Evolutionary conservation across 345 rosid genomes (phyloP), one percentile per base, ranked within the genome.

Genomic region (Balakata baccata): DNA sequence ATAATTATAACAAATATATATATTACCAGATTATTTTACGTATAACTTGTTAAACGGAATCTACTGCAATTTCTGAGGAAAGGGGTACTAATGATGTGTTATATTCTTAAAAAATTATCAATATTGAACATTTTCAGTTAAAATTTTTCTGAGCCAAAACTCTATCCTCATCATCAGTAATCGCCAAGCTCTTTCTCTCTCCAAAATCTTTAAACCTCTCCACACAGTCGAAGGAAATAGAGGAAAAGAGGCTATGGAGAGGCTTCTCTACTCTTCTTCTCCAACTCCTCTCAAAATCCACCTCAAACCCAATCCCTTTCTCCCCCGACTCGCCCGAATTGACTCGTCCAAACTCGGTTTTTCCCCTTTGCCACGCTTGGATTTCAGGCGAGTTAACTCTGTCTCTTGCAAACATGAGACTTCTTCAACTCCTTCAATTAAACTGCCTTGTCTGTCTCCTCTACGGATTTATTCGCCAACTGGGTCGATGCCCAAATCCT

Each of bases 201-300:
- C 52, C 53, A 41, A 39, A 74, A 69, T 67, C 53, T 34, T 39
- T 72, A 57, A 46, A 14, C 73, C 41, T 50, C 60, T 72, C 69
- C 56, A 54, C 54, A 46, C 62, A 56, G 3, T 29, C 34, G 34
- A 63, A 47, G 11, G 72, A 68, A 23, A 69, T 11, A 67, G 73
- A 53, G 71, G 47, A 51, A 13, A 38, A 65, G 83, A 80, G 79
- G 86, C 89, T 86, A 94, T 94, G 98, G 98, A 92, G 74, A 87
- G 95, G 95, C 93, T 95, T 84, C 88, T 92, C 0, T 89, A 87
- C 81, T 83, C 90, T 39, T 86, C 93, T 54, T 79, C 86, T n/a
- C 74, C 93, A 2, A 74, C 83, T 7, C 80, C 86, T 71, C 72
- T 80, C 75, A 86, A 82, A 80, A 41, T 75, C 62, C 67, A 66